A percentile compares a stretch with the other conserved stretches of the same genome.
These are phyloP conservation scores for Sphagnum fallax DNA, from an alignment of 228 moss, liverwort and hornwort genomes.

Conservation along the genomic window DNA sequence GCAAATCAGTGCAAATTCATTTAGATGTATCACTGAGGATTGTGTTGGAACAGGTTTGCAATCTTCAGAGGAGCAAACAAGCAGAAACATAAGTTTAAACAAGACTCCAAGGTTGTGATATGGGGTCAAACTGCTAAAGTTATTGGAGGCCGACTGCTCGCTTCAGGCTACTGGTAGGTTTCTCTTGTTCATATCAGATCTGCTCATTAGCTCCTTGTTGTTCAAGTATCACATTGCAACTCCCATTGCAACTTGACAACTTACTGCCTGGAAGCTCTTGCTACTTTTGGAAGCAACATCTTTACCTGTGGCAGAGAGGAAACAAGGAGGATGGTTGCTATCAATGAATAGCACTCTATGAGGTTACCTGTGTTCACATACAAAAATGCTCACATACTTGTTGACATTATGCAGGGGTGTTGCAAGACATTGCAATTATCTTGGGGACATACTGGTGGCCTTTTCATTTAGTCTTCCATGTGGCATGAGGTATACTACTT, in stretches of 20 bases:
- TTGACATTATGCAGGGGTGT: slow-evolving; percentile 60
- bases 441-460: slow-evolving; percentile 90
- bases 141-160: slow-evolving; percentile 69
- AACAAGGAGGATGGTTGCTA: too few relatives aligned
- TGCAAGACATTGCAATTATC: slow-evolving; percentile 93
- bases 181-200: background rate
- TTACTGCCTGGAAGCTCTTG: too few relatives aligned
- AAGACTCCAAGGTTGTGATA: slow-evolving; percentile 68
- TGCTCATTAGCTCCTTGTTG: background rate
- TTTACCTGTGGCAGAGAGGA: too few relatives aligned
- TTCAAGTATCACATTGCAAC: too few relatives aligned
- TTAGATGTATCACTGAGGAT: background rate
- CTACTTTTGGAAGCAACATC: too few relatives aligned
- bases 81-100: slow-evolving; percentile 94
- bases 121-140: slow-evolving; percentile 80
- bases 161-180: slow-evolving; percentile 88
- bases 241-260: too few relatives aligned
- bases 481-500: slow-evolving; percentile 50
- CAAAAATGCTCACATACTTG: background rate
- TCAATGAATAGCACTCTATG: too few relatives aligned
- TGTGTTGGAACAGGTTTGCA: slow-evolving; percentile 42
- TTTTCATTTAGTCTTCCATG: slow-evolving; percentile 93
- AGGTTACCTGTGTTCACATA: too few relatives aligned
- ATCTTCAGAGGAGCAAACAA: slow-evolving; percentile 90
- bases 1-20: too few relatives aligned